Evolutionary conservation across 305 asterid species (phyloP).

Genomic region (Fraxinus angustifolia): DNA sequence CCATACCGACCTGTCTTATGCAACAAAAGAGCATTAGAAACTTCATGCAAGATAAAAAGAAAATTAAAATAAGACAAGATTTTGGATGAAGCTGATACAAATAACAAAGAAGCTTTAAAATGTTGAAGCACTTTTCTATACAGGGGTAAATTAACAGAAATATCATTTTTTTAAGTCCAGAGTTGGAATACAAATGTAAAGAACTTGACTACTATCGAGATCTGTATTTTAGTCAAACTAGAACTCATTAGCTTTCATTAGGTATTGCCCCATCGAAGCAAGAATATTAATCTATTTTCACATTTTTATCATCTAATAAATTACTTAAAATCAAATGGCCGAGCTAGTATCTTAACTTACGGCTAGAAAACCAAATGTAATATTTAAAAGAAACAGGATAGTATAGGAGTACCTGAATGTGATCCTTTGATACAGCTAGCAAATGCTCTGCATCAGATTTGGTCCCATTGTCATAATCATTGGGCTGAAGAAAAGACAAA

Average conservation of each 20-base stretch:
- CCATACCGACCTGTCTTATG: constrained; percentile 71
- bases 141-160: not conserved
- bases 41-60: not conserved
- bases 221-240: not conserved
- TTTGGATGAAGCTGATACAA: not conserved
- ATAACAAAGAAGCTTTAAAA: not conserved
- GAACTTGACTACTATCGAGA: not conserved
- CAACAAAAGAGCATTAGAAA: constrained; percentile 11
- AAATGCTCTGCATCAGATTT: constrained; percentile 46
- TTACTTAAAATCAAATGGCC: not conserved
- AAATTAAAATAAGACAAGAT: not conserved
- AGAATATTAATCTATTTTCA: not conserved
- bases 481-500: constrained; percentile 55
- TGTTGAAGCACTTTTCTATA: constrained; percentile 3
- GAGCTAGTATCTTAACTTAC: not conserved
- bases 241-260: not conserved
- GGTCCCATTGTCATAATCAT: constrained; percentile 73
- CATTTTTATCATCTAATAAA: not conserved
- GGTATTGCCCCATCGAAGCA: not conserved
- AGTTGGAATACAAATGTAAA: not conserved
- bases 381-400: not conserved
- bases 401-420: constrained; percentile 63
- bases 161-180: not conserved
- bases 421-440: constrained; percentile 79
- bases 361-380: not conserved